A percentile compares a stretch with the other conserved stretches of the same genome.
Evolutionary conservation across 805 yeast species (phyloP).

Genomic region (Candida gorgasii): DNA sequence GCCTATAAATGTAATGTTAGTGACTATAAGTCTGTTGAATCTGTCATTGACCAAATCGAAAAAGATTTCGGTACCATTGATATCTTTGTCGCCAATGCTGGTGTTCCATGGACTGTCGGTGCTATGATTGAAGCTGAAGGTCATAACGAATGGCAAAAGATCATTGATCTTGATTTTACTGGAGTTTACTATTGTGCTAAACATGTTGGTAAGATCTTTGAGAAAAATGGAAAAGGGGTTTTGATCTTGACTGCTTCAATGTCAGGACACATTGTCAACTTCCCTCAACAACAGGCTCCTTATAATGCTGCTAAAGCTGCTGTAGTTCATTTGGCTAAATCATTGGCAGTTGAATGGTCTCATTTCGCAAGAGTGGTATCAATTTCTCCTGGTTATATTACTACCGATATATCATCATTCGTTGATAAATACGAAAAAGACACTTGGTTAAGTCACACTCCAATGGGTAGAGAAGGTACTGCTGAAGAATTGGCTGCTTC

Average conservation of each 20-base stretch:
- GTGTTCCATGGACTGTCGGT: slow-evolving; percentile 78
- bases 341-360: slow-evolving; percentile 49
- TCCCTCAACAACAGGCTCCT: slow-evolving; percentile 48
- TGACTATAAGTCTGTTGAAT: slow-evolving; percentile 49
- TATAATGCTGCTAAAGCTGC: slow-evolving; percentile 51
- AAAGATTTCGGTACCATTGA: slow-evolving; percentile 79
- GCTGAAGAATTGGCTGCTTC: slow-evolving; percentile 49
- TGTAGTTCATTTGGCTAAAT: slow-evolving; percentile 41
- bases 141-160: slow-evolving; percentile 33
- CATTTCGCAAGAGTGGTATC: slow-evolving; percentile 48
- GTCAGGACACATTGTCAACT: slow-evolving; percentile 49
- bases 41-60: slow-evolving; percentile 50
- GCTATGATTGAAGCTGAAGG: slow-evolving; percentile 42
- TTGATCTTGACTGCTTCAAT: slow-evolving; percentile 47
- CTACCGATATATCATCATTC: slow-evolving; percentile 42
- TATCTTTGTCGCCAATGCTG: slow-evolving; percentile 87
- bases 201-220: slow-evolving; percentile 40
- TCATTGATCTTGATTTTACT: slow-evolving; percentile 41
- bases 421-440: slow-evolving; percentile 32
- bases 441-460: slow-evolving; percentile 42
- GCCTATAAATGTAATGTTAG: slow-evolving; percentile 66
- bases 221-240: slow-evolving; percentile 42
- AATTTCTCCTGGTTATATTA: slow-evolving; percentile 45
- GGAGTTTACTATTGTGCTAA: slow-evolving; percentile 47
- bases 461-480: slow-evolving; percentile 48